Evolutionary conservation across 2,329 filamentous ascomycete genomes (phyloP).

Genomic region (Colletotrichum theobromicola): DNA sequence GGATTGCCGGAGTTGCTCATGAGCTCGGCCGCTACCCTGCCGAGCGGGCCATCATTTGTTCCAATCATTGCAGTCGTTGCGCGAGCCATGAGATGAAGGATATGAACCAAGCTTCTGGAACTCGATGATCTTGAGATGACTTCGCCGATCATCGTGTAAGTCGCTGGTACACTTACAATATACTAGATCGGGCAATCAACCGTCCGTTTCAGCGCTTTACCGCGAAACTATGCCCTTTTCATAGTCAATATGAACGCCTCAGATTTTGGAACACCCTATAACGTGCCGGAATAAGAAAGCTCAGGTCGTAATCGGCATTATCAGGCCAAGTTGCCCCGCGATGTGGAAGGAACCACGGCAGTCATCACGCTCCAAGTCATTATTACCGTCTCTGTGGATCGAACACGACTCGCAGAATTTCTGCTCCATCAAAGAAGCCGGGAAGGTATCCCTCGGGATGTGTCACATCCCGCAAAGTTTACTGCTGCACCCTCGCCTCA

Average conservation of each 20-base stretch:
- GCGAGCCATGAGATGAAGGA: not conserved
- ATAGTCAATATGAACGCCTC: not conserved
- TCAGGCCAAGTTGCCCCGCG: not conserved
- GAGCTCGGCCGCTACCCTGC: not conserved
- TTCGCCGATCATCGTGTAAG: not conserved
- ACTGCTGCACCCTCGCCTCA: not conserved
- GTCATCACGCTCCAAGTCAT: not conserved
- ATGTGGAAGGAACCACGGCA: not conserved
- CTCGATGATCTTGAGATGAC: not conserved
- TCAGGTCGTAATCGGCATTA: not conserved
- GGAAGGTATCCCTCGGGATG: not conserved
- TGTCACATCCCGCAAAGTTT: not conserved
- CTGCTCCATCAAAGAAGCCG: not conserved
- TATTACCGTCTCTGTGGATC: not conserved
- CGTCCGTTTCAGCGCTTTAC: not conserved
- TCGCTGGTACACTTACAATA: not conserved
- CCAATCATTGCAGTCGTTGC: not conserved
- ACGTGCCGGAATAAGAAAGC: not conserved
- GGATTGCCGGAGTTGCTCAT: not conserved
- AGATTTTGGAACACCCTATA: not conserved
- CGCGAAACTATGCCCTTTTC: not conserved
- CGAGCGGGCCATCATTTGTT: not conserved
- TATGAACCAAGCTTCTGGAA: not conserved
- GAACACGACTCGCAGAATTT: not conserved
- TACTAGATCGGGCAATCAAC: not conserved